Evolutionary conservation across 371 early-diverging fungal genomes (phyloP), one percentile per base, ranked within the genome.

Genomic region (Apophysomyces ossiformis): DNA sequence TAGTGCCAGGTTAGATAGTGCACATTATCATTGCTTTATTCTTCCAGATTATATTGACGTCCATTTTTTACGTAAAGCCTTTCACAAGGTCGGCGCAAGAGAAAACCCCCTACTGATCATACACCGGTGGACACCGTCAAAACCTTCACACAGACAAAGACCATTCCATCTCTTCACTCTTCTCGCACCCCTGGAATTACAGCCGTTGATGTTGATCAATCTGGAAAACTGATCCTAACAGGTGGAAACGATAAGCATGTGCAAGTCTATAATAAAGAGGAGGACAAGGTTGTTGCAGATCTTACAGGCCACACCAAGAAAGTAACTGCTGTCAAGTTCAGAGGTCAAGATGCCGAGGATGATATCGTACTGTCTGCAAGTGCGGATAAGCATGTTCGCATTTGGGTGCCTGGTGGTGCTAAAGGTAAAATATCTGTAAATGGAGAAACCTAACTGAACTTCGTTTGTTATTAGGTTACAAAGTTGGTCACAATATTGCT

Each of bases 161-260:
- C 75, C 12, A 76, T 92, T 57, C 81, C 89, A 46, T 87, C 91
- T 11, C 83, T 95, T 59, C 93, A 95, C 71, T 74, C 91, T 41
- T 79, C 93, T 5, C 89, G 92, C 21, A 78, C 89, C 66, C 88
- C 92, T n/a, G 95, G 93, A 9, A 89, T 93, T 58, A 81, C 89
- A n/a, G 76, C 88, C 13, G 54, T 96, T 59, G 92, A 91, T 68
- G 63, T 90, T 37, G 90, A 88, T 72, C 69, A 62, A 39, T 73
- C 84, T 39, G 87, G 85, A 21, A 83, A 87, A 26, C 81, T 87
- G 61, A 79, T 93, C 39, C 74, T 96, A 60, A 94, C 94, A 0
- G 95, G 91, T 61, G 95, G 94, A 36, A 82, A 86, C 54, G 95
- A 94, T 71, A 93, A 93, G 72, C 87, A 90, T 45, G 90, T 89